Conservation (phyloP, 257 asterid species). For the Cruciata laevipes region DNA sequence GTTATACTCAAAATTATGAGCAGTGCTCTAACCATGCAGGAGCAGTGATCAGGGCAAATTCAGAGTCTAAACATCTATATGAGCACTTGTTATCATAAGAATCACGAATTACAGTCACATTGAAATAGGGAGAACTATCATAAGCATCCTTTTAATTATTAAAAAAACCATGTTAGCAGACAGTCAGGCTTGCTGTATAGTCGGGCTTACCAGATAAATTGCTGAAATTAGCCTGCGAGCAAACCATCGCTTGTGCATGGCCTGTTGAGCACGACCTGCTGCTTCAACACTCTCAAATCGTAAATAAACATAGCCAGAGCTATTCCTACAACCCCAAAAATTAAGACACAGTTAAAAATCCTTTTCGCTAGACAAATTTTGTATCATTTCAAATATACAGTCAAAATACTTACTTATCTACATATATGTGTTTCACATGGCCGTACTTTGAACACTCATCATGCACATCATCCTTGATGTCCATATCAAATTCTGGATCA, state of each 20-base stretch:
- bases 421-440: constrained; percentile 70
- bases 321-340: constrained; percentile 48
- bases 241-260: constrained; percentile 98
- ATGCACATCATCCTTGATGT: constrained; percentile 78
- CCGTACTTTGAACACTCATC: constrained; percentile 97
- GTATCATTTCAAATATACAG: not conserved
- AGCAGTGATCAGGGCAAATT: not conserved
- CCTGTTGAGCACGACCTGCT: constrained; percentile 84
- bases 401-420: constrained; percentile 70
- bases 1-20: too few relatives aligned
- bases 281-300: constrained; percentile 77
- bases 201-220: constrained; percentile 90
- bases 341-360: not conserved
- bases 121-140: too few relatives aligned
- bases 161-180: not conserved
- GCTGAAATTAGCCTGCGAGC: constrained; percentile 94
- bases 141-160: not conserved
- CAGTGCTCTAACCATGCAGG: too few relatives aligned
- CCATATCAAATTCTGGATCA: constrained; percentile 91
- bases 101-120: not conserved
- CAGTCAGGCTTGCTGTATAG: too few relatives aligned
- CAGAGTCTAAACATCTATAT: not conserved
- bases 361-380: not conserved
- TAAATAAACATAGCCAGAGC: constrained; percentile 83
- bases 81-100: not conserved